phyloP scores from a whole-genome alignment of 2,329 filamentous ascomycete genomes.

The Coniochaeta hoffmannii region DNA sequence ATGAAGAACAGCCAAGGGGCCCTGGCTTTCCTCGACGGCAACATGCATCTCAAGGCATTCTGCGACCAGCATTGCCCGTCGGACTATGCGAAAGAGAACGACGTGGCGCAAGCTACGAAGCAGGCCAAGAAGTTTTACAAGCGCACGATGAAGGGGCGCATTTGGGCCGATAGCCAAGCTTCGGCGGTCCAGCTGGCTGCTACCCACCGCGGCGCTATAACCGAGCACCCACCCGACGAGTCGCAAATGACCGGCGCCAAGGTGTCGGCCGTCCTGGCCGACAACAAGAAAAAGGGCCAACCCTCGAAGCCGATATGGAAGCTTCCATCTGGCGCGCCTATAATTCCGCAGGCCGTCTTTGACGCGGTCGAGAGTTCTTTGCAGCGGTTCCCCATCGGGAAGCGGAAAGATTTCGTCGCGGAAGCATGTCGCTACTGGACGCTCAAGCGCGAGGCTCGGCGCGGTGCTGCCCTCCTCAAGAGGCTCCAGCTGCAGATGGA shows the following conservation, averaged over 20 bases:
- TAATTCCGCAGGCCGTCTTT: constrained; percentile 84
- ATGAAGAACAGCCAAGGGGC: constrained; percentile 91
- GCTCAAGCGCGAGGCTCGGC: constrained; percentile 83
- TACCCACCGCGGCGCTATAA: constrained; percentile 53
- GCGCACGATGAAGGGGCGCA: constrained; percentile 76
- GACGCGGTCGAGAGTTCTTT: constrained; percentile 80
- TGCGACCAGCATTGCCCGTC: constrained; percentile 91
- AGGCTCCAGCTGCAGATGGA: constrained; percentile 91
- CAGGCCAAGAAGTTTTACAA: constrained; percentile 87
- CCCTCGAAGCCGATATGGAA: constrained; percentile 73
- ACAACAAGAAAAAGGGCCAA: constrained; percentile 70
- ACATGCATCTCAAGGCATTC: constrained; percentile 82
- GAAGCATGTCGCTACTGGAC: constrained; percentile 98
- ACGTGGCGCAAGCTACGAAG: constrained; percentile 70
- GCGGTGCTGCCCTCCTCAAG: constrained; percentile 87
- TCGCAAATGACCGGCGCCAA: constrained; percentile 79
- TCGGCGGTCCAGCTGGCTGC: constrained; percentile 77
- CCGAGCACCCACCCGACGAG: constrained; percentile 70
- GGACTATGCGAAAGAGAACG: constrained; percentile 82
- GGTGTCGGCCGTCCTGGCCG: constrained; percentile 64
- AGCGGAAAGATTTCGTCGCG: constrained; percentile 85
- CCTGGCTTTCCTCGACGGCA: constrained; percentile 68
- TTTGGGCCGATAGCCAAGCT: constrained; percentile 87
- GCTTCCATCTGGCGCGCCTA: constrained; percentile 85
- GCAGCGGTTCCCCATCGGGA: constrained; percentile 69